These are phyloP conservation scores for Poa annua DNA, from an alignment of 176 grass and related monocot genomes.

Conservation along the genomic window DNA sequence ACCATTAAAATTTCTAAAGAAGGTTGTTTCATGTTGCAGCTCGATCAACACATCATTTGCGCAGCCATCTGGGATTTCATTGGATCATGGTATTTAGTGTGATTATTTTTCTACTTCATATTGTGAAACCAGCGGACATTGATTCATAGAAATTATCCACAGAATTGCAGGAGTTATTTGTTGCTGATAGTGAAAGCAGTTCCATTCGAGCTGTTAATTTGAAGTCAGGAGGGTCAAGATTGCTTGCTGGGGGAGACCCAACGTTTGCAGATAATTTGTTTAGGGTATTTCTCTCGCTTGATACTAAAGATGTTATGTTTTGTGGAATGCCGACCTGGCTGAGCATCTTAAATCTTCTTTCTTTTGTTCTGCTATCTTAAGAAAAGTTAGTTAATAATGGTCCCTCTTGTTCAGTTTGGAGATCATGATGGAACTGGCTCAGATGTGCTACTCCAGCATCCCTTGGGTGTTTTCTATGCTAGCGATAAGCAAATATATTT, in stretches of 20 bases:
- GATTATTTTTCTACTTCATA: slow-evolving; percentile 35
- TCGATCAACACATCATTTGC: slow-evolving; percentile 78
- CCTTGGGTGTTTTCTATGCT: slow-evolving; percentile 76
- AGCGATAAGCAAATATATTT: slow-evolving; percentile 87
- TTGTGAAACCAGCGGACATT: slow-evolving; percentile 22
- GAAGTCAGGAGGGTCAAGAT: slow-evolving; percentile 87
- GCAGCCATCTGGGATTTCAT: slow-evolving; percentile 93
- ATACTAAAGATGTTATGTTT: slow-evolving; percentile 19
- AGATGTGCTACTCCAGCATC: slow-evolving; percentile 86
- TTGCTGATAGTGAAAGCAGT: slow-evolving; percentile 99
- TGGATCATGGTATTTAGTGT: slow-evolving; percentile 64
- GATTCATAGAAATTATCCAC: slow-evolving; percentile 46
- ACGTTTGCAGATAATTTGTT: slow-evolving; percentile 93
- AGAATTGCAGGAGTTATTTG: slow-evolving; percentile 78
- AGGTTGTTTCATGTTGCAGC: slow-evolving; percentile 51
- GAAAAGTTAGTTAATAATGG: slow-evolving; percentile 33
- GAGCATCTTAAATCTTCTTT: slow-evolving; percentile 29
- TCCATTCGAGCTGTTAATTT: slow-evolving; percentile 93
- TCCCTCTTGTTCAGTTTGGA: slow-evolving; percentile 66
- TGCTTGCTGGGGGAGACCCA: slow-evolving; percentile 90
- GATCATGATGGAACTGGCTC: slow-evolving; percentile 85
- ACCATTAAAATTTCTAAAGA: slow-evolving; percentile 29
- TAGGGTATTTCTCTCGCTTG: slow-evolving; percentile 69
- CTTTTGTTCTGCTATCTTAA: background rate
- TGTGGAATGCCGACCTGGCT: slow-evolving; percentile 20